A percentile compares a stretch with the other conserved stretches of the same genome.
phyloP scores from a whole-genome alignment of 768 basidiomycete genomes.

The Tricholoma furcatifolium region DNA sequence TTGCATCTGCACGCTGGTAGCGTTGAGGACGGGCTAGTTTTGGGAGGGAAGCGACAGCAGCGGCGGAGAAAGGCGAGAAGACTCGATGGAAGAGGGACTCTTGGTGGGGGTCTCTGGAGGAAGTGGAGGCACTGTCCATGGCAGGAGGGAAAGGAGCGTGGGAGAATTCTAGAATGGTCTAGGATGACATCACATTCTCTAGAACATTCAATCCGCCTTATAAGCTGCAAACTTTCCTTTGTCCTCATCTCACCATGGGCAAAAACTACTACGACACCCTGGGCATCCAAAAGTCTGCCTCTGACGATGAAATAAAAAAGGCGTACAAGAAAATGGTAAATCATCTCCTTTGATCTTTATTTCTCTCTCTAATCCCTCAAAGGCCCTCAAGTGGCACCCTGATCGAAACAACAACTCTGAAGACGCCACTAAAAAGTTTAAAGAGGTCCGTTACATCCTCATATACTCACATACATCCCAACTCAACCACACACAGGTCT shows the following conservation, averaged over 20 bases:
- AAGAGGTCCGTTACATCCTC: constrained; percentile 56
- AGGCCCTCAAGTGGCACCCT: constrained; percentile 94
- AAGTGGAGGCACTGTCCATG: constrained; percentile 9
- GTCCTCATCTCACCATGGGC: constrained; percentile 73
- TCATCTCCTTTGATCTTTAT: constrained; percentile 1
- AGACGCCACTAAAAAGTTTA: constrained; percentile 86
- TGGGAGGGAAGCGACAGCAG: constrained; percentile 54
- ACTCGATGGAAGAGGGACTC: constrained; percentile 42
- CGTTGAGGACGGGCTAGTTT: constrained; percentile 39
- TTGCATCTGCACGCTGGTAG: constrained; percentile 72
- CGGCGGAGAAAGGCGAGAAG: constrained; percentile 66
- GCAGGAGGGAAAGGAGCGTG: background rate
- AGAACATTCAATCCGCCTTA: constrained; percentile 15
- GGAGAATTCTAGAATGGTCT: constrained; percentile 16
- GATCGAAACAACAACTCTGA: constrained; percentile 88
- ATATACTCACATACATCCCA: background rate
- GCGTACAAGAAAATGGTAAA: constrained; percentile 92
- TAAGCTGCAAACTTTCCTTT: too few relatives aligned
- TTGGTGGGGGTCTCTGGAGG: constrained; percentile 16
- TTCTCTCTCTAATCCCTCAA: constrained; percentile 10
- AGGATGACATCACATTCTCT: constrained; percentile 17
- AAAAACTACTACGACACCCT: constrained; percentile 88
- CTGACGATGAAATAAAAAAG: constrained; percentile 87
- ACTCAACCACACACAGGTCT: constrained; percentile 51
- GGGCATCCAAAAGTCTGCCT: constrained; percentile 69